These are phyloP conservation scores for Globisporangium echinulatum DNA, from an alignment of 352 stramenopile genomes.

Conservation along the genomic window DNA sequence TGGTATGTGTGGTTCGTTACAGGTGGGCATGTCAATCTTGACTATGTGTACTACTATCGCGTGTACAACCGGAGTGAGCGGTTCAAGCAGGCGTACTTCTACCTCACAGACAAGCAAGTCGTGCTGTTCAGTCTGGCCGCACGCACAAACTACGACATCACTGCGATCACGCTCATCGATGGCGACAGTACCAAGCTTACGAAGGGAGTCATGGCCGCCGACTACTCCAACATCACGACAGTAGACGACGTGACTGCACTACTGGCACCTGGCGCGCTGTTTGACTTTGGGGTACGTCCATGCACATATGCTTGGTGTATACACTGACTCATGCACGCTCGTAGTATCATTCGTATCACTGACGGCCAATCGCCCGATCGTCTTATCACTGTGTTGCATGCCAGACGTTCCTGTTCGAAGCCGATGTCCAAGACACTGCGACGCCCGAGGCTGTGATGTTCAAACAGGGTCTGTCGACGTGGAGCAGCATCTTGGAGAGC, in stretches of 20 bases:
- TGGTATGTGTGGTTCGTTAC: neutral
- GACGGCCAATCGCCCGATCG: too few species aligned
- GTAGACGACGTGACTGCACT: slow-evolving; percentile 4
- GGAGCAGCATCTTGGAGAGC: slow-evolving; percentile 4
- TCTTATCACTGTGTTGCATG: neutral
- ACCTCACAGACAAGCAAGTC: slow-evolving; percentile 3
- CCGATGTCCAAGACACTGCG: slow-evolving; percentile 13
- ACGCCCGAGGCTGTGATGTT: slow-evolving; percentile 5
- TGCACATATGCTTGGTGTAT: neutral
- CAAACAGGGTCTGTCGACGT: slow-evolving; percentile 1
- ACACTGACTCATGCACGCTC: neutral
- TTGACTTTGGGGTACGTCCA: slow-evolving; percentile 45
- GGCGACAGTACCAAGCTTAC: slow-evolving; percentile 4
- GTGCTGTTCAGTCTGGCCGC: slow-evolving; percentile 27
- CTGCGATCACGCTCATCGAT: slow-evolving; percentile 25
- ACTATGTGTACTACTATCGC: slow-evolving; percentile 35
- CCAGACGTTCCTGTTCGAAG: slow-evolving; percentile 45
- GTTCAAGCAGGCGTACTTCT: slow-evolving; percentile 23
- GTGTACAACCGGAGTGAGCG: slow-evolving; percentile 9
- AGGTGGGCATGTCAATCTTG: slow-evolving; percentile 26
- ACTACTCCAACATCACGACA: slow-evolving; percentile 20
- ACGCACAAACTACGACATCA: slow-evolving; percentile 46
- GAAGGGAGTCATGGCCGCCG: slow-evolving; percentile 18
- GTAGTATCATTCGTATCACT: neutral
- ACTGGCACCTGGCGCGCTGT: slow-evolving; percentile 12